phyloP scores from a whole-genome alignment of 345 rosid species.

The Mercurialis annua region DNA sequence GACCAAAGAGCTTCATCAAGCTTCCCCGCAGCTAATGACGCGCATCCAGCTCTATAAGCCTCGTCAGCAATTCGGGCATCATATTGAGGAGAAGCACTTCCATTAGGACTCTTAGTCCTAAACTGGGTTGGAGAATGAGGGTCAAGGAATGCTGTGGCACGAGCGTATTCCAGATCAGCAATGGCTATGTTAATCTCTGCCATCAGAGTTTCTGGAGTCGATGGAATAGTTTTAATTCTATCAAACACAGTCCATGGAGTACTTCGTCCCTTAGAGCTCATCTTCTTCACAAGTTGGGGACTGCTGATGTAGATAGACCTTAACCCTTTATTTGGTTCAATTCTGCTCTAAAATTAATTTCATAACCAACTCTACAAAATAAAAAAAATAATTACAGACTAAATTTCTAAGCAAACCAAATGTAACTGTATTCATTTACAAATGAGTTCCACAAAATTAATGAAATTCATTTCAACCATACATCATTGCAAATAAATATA shows the following conservation, averaged over 20 bases:
- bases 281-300: conserved; percentile 14
- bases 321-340: too few relatives aligned
- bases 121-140: conserved; percentile 31
- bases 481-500: background rate
- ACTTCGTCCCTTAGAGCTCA: conserved; percentile 43
- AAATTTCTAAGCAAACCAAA: too few relatives aligned
- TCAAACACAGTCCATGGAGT: conserved; percentile 46
- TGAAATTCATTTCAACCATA: too few relatives aligned
- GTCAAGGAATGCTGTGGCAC: conserved; percentile 40
- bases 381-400: too few relatives aligned
- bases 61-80: conserved; percentile 54
- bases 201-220: conserved; percentile 57
- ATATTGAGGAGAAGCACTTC: conserved; percentile 24
- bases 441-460: too few relatives aligned
- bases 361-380: too few relatives aligned
- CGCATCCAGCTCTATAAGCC: conserved; percentile 63
- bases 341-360: too few relatives aligned
- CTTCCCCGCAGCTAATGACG: conserved; percentile 59
- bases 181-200: conserved; percentile 58
- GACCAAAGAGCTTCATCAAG: conserved; percentile 64
- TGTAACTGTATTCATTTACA: too few relatives aligned
- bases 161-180: conserved; percentile 46
- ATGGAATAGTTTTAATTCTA: conserved; percentile 39
- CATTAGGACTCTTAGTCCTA: conserved; percentile 20
- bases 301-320: background rate